A percentile compares a stretch with the other conserved stretches of the same genome.
phyloP scores from a whole-genome alignment of 495 filamentous ascomycete genomes.

The Penicillium cinerascens region DNA sequence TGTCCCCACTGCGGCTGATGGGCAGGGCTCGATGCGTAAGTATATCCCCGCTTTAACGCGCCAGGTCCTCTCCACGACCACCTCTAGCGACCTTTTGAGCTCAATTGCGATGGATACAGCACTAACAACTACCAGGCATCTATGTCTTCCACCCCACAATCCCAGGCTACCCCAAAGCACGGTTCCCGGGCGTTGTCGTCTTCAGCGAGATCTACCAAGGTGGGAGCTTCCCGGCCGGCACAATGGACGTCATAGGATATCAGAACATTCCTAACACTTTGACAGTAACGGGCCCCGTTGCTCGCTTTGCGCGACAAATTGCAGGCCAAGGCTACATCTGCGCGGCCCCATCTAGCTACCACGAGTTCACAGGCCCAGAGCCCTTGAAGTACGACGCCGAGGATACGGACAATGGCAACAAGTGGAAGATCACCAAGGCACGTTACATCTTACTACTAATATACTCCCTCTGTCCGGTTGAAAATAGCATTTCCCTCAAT shows the following conservation, averaged over 20 bases:
- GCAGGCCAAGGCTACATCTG: slow-evolving; percentile 92
- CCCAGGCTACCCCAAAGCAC: slow-evolving; percentile 78
- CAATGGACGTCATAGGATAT: background rate
- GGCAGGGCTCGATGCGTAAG: slow-evolving; percentile 60
- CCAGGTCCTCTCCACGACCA: background rate
- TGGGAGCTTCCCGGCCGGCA: slow-evolving; percentile 24
- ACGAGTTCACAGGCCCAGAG: slow-evolving; percentile 87
- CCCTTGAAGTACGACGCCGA: slow-evolving; percentile 81
- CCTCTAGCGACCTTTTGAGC: background rate
- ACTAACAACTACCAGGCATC: slow-evolving; percentile 55
- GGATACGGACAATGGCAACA: slow-evolving; percentile 84
- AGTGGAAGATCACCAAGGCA: slow-evolving; percentile 79
- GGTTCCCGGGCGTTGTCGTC: slow-evolving; percentile 85
- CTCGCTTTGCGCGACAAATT: slow-evolving; percentile 88
- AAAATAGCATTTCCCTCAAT: background rate
- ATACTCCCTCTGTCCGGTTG: background rate
- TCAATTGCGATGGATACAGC: background rate
- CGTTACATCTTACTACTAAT: background rate
- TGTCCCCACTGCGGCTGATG: slow-evolving; percentile 63
- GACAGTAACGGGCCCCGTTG: slow-evolving; percentile 85
- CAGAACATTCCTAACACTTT: background rate
- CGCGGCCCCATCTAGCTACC: slow-evolving; percentile 84
- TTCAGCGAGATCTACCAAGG: slow-evolving; percentile 98
- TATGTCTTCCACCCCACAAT: slow-evolving; percentile 87
- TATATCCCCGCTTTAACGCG: slow-evolving; percentile 1